phyloP scores from a whole-genome alignment of 495 filamentous ascomycete genomes.

The Podospora pseudopauciseta region DNA sequence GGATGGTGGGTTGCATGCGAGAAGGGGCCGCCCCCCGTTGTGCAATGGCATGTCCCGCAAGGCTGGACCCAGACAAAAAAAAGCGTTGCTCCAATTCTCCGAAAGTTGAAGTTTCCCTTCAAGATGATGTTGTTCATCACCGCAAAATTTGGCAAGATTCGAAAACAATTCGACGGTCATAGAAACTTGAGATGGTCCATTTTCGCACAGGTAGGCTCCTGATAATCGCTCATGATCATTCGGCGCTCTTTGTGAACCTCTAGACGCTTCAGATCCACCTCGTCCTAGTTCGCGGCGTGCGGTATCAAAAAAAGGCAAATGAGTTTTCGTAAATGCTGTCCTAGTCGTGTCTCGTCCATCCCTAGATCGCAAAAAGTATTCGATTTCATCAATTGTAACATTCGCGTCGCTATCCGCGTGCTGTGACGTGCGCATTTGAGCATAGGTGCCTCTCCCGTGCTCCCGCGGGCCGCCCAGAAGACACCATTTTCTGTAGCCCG shows the following conservation, averaged over 20 bases:
- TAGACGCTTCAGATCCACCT: neutral
- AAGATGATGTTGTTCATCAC: neutral
- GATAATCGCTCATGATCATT: neutral
- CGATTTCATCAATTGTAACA: neutral
- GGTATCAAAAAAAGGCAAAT: neutral
- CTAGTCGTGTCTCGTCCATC: neutral
- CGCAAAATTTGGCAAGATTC: neutral
- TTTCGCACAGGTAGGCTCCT: neutral
- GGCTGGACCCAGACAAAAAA: conserved; percentile 11
- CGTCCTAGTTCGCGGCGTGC: neutral
- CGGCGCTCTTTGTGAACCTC: neutral
- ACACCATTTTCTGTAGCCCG: conserved; percentile 12
- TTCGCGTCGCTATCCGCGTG: neutral
- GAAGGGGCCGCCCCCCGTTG: neutral
- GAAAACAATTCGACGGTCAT: neutral
- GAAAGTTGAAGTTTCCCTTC: neutral
- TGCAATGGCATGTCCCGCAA: conserved; percentile 1
- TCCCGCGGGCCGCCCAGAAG: neutral
- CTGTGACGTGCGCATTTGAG: neutral
- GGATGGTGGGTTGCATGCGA: conserved; percentile 1
- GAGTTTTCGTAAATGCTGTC: neutral
- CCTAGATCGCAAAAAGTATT: neutral
- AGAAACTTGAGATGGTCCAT: neutral
- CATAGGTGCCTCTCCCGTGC: neutral
- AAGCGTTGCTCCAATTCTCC: neutral